Evolutionary conservation across 495 filamentous ascomycete genomes (phyloP).

Genomic region (Xylaria intraflava): DNA sequence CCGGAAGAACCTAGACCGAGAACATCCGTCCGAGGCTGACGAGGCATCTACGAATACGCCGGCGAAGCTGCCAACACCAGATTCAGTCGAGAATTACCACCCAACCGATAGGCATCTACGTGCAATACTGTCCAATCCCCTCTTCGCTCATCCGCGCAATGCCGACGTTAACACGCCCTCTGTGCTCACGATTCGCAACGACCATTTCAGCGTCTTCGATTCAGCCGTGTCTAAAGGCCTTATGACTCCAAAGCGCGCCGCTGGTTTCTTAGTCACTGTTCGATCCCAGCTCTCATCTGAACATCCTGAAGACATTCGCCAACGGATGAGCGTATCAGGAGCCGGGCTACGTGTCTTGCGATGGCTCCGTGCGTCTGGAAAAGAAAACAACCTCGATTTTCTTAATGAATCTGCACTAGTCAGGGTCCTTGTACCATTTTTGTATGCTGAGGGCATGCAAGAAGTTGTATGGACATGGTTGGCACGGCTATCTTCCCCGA

Average conservation of each 20-base stretch:
- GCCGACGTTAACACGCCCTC: not conserved
- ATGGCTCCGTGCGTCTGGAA: constrained; percentile 48
- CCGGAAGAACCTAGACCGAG: constrained; percentile 60
- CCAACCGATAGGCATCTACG: constrained; percentile 52
- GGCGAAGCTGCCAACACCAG: constrained; percentile 16
- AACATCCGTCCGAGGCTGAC: constrained; percentile 44
- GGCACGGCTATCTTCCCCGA: constrained; percentile 17
- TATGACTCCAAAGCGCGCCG: constrained; percentile 37
- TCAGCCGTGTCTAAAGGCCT: constrained; percentile 35
- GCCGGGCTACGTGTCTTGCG: constrained; percentile 39
- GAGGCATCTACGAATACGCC: constrained; percentile 13
- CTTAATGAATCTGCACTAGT: constrained; percentile 27
- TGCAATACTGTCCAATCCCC: constrained; percentile 63
- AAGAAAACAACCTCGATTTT: constrained; percentile 32
- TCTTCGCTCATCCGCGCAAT: constrained; percentile 36
- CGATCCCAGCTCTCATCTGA: constrained; percentile 23
- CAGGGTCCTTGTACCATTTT: constrained; percentile 34
- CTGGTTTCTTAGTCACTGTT: constrained; percentile 35
- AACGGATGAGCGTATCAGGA: constrained; percentile 31
- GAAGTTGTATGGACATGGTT: constrained; percentile 41
- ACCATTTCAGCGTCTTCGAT: constrained; percentile 32
- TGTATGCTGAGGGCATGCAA: constrained; percentile 45
- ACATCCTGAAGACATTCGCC: constrained; percentile 15
- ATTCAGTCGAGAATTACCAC: constrained; percentile 9
- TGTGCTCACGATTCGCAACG: not conserved